Evolutionary conservation across 2,329 filamentous ascomycete genomes (phyloP).

Genomic region (Colletotrichum abscissum): DNA sequence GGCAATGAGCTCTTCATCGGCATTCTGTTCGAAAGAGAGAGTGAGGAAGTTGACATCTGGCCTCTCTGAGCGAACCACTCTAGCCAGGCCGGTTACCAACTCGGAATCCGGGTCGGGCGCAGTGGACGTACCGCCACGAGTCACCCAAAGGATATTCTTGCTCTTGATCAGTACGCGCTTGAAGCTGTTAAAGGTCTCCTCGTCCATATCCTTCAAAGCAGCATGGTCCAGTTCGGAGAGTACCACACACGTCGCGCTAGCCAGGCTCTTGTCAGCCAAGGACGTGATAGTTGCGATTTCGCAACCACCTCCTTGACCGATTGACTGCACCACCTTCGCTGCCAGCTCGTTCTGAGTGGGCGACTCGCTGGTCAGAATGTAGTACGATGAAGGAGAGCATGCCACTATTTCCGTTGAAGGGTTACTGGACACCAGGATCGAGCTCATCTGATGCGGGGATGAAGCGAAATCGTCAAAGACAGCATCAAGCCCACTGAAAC

Average conservation of each 20-base stretch:
- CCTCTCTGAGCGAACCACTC: conserved; percentile 37
- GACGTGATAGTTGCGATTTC: background rate
- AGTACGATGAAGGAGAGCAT: background rate
- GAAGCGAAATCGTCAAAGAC: conserved; percentile 40
- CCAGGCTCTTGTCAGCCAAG: conserved; percentile 28
- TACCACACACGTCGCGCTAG: conserved; percentile 37
- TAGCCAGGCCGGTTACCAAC: conserved; percentile 39
- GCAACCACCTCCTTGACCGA: background rate
- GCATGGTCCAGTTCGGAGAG: conserved; percentile 39
- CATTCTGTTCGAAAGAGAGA: conserved; percentile 35
- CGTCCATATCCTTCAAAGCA: conserved; percentile 36
- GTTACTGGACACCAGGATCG: conserved; percentile 39
- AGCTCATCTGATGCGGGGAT: conserved; percentile 32
- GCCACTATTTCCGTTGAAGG: background rate
- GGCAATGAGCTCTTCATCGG: conserved; percentile 5
- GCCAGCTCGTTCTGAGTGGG: conserved; percentile 3
- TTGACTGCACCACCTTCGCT: background rate
- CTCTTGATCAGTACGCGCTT: conserved; percentile 38
- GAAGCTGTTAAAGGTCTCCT: conserved; percentile 34
- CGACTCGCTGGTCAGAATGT: conserved; percentile 5
- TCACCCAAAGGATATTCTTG: conserved; percentile 30
- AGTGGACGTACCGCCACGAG: conserved; percentile 19
- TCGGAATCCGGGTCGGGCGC: conserved; percentile 36
- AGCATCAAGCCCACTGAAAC: conserved; percentile 39
- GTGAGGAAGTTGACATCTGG: conserved; percentile 37